phyloP scores from a whole-genome alignment of 495 filamentous ascomycete genomes.

The Penicillium bovifimosum region DNA sequence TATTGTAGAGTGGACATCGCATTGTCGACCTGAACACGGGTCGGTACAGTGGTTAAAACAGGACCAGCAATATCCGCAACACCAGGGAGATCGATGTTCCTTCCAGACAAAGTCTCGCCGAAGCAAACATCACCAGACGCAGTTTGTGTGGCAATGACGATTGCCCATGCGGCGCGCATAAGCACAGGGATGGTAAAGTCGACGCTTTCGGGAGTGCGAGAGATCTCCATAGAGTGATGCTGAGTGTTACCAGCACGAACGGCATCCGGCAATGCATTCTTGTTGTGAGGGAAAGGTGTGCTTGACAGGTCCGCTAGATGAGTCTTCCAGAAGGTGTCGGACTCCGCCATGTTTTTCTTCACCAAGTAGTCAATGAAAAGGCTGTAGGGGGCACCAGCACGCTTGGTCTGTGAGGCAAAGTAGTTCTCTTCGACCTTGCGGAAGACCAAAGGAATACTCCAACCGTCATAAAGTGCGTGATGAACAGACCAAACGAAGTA shows the following conservation, averaged over 20 bases:
- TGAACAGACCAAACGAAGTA: conserved; percentile 61
- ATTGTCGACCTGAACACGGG: conserved; percentile 38
- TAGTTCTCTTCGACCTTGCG: conserved; percentile 50
- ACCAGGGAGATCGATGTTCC: conserved; percentile 45
- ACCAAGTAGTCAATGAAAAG: conserved; percentile 41
- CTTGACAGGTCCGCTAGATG: conserved; percentile 28
- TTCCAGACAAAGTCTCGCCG: conserved; percentile 50
- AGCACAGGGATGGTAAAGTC: conserved; percentile 44
- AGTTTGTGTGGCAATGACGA: conserved; percentile 43
- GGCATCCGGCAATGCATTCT: conserved; percentile 22
- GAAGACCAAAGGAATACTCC: conserved; percentile 56
- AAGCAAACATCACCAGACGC: conserved; percentile 47
- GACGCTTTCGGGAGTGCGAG: conserved; percentile 12
- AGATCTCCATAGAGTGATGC: conserved; percentile 20
- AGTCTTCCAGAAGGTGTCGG: conserved; percentile 42
- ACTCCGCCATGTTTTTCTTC: conserved; percentile 28
- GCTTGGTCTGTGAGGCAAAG: conserved; percentile 6
- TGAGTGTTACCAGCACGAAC: conserved; percentile 31
- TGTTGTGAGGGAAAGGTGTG: conserved; percentile 27
- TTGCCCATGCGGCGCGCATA: conserved; percentile 51
- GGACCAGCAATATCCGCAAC: conserved; percentile 50
- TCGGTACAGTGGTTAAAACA: conserved; percentile 48
- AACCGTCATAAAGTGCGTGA: conserved; percentile 69
- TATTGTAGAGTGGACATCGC: conserved; percentile 32
- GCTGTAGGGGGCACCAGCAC: conserved; percentile 26